A percentile compares a stretch with the other conserved stretches of the same genome.
Conservation (phyloP, 345 rosid species). For the Bruguiera gymnorhiza region DNA sequence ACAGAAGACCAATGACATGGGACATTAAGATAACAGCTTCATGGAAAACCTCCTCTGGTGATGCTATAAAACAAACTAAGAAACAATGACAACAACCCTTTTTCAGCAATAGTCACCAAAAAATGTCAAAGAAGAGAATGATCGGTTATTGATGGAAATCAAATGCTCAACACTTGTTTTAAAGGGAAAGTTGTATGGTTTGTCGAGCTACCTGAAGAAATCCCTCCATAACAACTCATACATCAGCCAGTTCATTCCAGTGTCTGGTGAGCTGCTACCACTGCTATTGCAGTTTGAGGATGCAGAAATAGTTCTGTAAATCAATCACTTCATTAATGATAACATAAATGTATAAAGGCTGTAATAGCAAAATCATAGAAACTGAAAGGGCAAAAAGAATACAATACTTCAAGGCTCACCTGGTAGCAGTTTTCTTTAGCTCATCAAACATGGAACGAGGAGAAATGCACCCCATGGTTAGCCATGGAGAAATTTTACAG, state of each 20-base stretch:
- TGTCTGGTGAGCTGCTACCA: conserved; percentile 40
- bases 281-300: conserved; percentile 25
- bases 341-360: not conserved
- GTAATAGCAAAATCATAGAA: not conserved
- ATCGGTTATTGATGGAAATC: too few species aligned
- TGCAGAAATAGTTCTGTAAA: conserved; percentile 34
- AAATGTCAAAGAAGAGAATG: too few species aligned
- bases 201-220: conserved; percentile 72
- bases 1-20: conserved; percentile 5
- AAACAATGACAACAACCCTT: not conserved
- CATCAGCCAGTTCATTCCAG: conserved; percentile 75
- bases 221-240: conserved; percentile 93
- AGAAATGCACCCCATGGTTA: conserved; percentile 83
- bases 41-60: not conserved
- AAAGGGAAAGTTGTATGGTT: not conserved
- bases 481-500: conserved; percentile 96
- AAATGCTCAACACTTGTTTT: not conserved
- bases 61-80: not conserved
- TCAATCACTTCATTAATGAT: not conserved
- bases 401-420: conserved; percentile 28
- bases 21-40: not conserved
- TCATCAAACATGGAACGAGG: conserved; percentile 92
- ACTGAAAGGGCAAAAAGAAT: not conserved
- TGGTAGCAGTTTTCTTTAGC: conserved; percentile 69
- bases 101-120: not conserved